Percentiles rank a stretch among this genome's conserved stretches.
Conservation (phyloP, 2,329 filamentous ascomycete species). For the Aciculosporium take region DNA sequence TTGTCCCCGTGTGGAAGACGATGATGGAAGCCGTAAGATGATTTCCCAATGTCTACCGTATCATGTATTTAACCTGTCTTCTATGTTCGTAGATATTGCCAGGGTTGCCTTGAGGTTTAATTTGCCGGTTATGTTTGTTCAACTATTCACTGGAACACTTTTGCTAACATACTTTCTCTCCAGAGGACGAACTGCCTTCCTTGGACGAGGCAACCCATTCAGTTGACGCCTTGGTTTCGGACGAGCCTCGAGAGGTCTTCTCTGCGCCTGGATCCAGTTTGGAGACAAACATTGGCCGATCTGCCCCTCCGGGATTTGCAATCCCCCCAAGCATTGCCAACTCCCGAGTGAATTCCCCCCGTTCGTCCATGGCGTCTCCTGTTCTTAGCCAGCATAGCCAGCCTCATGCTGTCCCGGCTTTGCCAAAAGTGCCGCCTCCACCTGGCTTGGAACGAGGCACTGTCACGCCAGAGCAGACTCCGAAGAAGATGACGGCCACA, state of each 20-base stretch:
- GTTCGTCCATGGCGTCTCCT: conserved; percentile 10
- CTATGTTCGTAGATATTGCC: conserved; percentile 5
- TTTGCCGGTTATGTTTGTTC: conserved; percentile 17
- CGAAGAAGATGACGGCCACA: conserved; percentile 13
- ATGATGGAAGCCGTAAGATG: conserved; percentile 47
- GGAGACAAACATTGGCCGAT: conserved; percentile 8
- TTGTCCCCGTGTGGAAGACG: conserved; percentile 40
- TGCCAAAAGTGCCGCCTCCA: conserved; percentile 13
- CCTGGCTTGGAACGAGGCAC: conserved; percentile 13
- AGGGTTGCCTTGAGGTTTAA: conserved; percentile 10
- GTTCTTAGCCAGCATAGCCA: conserved; percentile 10
- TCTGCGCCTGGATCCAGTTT: conserved; percentile 2
- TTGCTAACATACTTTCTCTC: conserved; percentile 25
- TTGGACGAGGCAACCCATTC: conserved; percentile 47
- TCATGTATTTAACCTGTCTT: conserved; percentile 7
- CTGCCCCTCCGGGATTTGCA: conserved; percentile 19
- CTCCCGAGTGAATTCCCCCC: conserved; percentile 2
- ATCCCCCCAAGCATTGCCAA: conserved; percentile 8
- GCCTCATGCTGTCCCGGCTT: conserved; percentile 13
- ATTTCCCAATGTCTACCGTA: conserved; percentile 13
- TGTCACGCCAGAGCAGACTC: conserved; percentile 21
- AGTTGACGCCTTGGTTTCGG: conserved; percentile 56
- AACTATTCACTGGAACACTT: conserved; percentile 12
- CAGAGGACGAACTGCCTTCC: conserved; percentile 49
- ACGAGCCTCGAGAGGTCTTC: conserved; percentile 25